Evolutionary conservation across 192 early-diverging fungal species (phyloP).

Genomic region (Linnemannia schmuckeri): DNA sequence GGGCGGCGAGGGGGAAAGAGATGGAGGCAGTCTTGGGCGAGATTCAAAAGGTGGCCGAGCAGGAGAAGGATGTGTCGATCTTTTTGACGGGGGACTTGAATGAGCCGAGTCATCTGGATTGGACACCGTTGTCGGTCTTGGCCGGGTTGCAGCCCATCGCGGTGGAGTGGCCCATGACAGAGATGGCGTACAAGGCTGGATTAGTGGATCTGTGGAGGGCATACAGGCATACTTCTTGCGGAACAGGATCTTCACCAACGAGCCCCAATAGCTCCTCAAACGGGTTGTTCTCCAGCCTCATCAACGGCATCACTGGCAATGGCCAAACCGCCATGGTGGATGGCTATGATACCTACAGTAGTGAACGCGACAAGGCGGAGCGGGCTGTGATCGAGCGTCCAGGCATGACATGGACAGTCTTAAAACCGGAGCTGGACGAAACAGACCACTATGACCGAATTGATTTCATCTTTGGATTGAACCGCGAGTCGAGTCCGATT

Average conservation of each 20-base stretch:
- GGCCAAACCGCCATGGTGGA: not conserved
- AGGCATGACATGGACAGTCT: slow-evolving; percentile 35
- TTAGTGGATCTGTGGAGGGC: slow-evolving; percentile 56
- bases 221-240: not conserved
- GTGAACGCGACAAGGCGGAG: slow-evolving; percentile 19
- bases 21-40: slow-evolving; percentile 45
- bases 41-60: slow-evolving; percentile 31
- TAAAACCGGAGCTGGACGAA: slow-evolving; percentile 21
- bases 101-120: slow-evolving; percentile 60
- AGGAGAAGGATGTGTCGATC: slow-evolving; percentile 46
- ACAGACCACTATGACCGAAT: slow-evolving; percentile 50
- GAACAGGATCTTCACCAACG: slow-evolving; percentile 2
- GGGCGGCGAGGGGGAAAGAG: slow-evolving; percentile 39
- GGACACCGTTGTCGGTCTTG: slow-evolving; percentile 45
- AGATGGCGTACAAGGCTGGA: slow-evolving; percentile 42
- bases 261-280: slow-evolving; percentile 7
- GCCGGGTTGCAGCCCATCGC: slow-evolving; percentile 47
- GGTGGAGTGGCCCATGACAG: slow-evolving; percentile 46
- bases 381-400: slow-evolving; percentile 38
- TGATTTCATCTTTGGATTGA: slow-evolving; percentile 47
- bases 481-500: slow-evolving; percentile 50
- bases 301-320: not conserved
- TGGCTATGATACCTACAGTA: not conserved
- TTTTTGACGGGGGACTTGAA: slow-evolving; percentile 58
- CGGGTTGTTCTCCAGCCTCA: not conserved